These are phyloP conservation scores for Candida glucosophila DNA, from an alignment of 1,139 yeast species.

Conservation along the genomic window DNA sequence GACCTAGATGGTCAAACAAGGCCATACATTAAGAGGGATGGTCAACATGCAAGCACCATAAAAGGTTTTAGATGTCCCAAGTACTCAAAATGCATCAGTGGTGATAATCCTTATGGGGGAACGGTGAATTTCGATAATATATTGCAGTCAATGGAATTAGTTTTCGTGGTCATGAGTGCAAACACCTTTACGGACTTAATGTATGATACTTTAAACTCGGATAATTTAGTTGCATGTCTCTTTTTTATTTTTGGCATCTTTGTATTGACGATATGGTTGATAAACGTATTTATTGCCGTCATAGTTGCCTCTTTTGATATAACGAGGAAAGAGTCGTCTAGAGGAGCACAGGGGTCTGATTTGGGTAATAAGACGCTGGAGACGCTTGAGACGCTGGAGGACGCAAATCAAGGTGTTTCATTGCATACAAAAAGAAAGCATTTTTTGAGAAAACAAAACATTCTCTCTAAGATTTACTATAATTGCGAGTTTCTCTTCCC, in stretches of 20 bases:
- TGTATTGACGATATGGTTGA: slow-evolving; percentile 75
- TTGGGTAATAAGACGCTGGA: no score
- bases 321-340: slow-evolving; percentile 31
- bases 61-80: slow-evolving; percentile 83
- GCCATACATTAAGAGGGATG: slow-evolving; percentile 51
- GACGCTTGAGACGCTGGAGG: slow-evolving; percentile 7
- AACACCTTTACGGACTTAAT: slow-evolving; percentile 87
- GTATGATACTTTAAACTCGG: slow-evolving; percentile 82
- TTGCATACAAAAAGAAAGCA: slow-evolving; percentile 21
- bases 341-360: slow-evolving; percentile 14
- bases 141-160: slow-evolving; percentile 71
- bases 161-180: slow-evolving; percentile 81
- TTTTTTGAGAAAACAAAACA: slow-evolving; percentile 17
- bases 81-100: slow-evolving; percentile 61
- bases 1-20: slow-evolving; percentile 31
- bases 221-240: slow-evolving; percentile 66
- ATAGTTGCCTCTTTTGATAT: slow-evolving; percentile 70
- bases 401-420: slow-evolving; percentile 9
- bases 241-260: slow-evolving; percentile 71
- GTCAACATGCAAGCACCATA: slow-evolving; percentile 32
- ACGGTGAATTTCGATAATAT: slow-evolving; percentile 80
- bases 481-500: slow-evolving; percentile 42
- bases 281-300: slow-evolving; percentile 80
- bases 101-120: slow-evolving; percentile 64
- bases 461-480: slow-evolving; percentile 21